These are phyloP conservation scores for Globisporangium radiosum DNA, from an alignment of 352 stramenopile species.

Conservation along the genomic window DNA sequence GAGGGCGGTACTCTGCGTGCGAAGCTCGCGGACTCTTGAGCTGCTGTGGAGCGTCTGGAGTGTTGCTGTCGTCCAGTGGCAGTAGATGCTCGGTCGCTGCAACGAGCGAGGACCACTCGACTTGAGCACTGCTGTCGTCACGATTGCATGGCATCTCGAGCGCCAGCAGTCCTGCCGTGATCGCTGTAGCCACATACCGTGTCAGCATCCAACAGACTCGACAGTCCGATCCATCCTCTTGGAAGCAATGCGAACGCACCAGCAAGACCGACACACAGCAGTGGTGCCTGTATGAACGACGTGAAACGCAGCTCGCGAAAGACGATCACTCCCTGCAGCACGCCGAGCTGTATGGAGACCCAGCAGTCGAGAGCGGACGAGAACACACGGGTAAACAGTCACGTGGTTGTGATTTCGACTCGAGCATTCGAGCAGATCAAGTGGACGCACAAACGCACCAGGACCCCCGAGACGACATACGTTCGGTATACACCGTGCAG, in stretches of 20 bases:
- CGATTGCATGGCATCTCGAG: neutral
- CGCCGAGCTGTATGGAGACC: conserved; percentile 5
- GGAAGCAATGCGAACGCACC: neutral
- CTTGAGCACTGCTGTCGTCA: neutral
- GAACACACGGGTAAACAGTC: neutral
- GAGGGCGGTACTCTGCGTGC: conserved; percentile 5
- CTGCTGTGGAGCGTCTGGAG: neutral
- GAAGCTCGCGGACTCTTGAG: neutral
- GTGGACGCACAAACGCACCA: conserved; percentile 7
- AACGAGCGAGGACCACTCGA: neutral
- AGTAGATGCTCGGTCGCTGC: conserved; percentile 5
- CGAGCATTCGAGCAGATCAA: too few species aligned
- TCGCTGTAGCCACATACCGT: conserved; percentile 1
- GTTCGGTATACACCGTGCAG: conserved; percentile 1
- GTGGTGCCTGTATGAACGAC: neutral
- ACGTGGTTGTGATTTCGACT: neutral
- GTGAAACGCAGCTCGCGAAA: conserved; percentile 13
- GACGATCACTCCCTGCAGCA: conserved; percentile 13
- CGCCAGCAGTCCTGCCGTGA: conserved; percentile 1
- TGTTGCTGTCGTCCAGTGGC: neutral
- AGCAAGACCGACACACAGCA: conserved; percentile 3
- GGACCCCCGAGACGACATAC: conserved; percentile 13
- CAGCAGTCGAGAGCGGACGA: neutral
- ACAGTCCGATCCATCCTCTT: too few species aligned
- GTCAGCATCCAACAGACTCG: neutral